These are phyloP conservation scores for Talaromyces sp. DNA, from an alignment of 2,329 filamentous ascomycete genomes.

Conservation along the genomic window DNA sequence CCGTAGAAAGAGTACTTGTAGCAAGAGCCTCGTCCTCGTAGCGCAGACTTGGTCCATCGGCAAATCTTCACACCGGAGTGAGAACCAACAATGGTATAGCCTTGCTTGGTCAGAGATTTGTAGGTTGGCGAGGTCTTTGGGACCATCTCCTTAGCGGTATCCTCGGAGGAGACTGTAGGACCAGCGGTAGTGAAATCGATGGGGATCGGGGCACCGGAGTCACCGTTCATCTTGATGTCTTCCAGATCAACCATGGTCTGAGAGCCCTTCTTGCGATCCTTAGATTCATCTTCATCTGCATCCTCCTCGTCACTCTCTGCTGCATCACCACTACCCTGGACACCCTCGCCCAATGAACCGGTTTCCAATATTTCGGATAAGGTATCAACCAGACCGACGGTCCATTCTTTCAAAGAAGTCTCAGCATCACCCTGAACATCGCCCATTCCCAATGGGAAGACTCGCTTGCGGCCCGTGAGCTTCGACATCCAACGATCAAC, in stretches of 20 bases:
- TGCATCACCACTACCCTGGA: conserved; percentile 78
- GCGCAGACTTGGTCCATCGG: conserved; percentile 95
- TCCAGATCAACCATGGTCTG: conserved; percentile 74
- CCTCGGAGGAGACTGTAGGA: conserved; percentile 44
- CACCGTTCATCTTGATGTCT: conserved; percentile 64
- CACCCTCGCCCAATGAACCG: conserved; percentile 63
- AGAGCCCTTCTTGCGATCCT: conserved; percentile 48
- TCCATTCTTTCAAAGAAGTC: conserved; percentile 75
- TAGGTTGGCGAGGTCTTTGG: conserved; percentile 88
- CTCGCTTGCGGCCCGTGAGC: conserved; percentile 80
- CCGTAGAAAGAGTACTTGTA: conserved; percentile 99
- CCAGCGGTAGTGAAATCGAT: conserved; percentile 74
- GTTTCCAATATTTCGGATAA: conserved; percentile 61
- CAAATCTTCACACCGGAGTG: conserved; percentile 98
- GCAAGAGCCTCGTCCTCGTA: conserved; percentile 89
- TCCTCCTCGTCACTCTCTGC: conserved; percentile 82
- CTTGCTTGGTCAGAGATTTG: conserved; percentile 87
- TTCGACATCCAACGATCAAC: conserved; percentile 98
- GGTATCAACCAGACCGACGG: conserved; percentile 70
- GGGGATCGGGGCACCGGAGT: conserved; percentile 60
- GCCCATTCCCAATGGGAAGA: conserved; percentile 84
- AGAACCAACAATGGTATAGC: conserved; percentile 91
- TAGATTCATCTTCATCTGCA: conserved; percentile 49
- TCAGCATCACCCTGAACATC: conserved; percentile 77
- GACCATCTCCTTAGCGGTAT: conserved; percentile 83